Percentiles rank a stretch among this genome's conserved stretches.
phyloP scores from a whole-genome alignment of 2,329 filamentous ascomycete genomes.

The Paraphaeosphaeria minitans region DNA sequence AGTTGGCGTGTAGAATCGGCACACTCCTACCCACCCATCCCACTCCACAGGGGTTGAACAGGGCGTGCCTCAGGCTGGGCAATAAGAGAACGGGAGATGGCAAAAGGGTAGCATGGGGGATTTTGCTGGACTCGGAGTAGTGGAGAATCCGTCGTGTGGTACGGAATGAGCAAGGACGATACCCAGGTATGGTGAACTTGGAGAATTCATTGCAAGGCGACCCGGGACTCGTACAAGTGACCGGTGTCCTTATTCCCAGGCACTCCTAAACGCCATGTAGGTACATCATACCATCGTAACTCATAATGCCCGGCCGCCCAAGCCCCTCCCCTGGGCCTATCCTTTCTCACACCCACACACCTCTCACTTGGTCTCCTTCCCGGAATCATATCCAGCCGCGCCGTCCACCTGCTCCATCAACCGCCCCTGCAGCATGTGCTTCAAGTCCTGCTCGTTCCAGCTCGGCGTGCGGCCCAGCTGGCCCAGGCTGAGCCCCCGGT shows the following conservation, averaged over 20 bases:
- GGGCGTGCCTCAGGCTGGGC: no score
- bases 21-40: no score
- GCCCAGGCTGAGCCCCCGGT: constrained; percentile 38
- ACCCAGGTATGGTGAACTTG: not conserved
- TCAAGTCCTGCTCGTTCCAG: constrained; percentile 44
- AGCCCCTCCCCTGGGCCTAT: no score
- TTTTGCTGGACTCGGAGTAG: not conserved
- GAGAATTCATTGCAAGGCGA: not conserved
- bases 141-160: no score
- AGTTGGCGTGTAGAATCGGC: no score
- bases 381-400: constrained; percentile 33
- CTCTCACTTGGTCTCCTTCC: not conserved
- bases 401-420: constrained; percentile 31
- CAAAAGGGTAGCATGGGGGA: not conserved
- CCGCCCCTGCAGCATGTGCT: constrained; percentile 34
- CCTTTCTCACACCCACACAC: no score
- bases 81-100: not conserved
- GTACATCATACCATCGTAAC: not conserved
- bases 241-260: not conserved
- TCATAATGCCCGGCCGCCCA: not conserved
- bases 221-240: not conserved
- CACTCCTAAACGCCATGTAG: constrained; percentile 1
- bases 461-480: constrained; percentile 37
- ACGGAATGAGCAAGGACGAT: no score
- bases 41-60: not conserved